phyloP scores from a whole-genome alignment of 768 basidiomycete species.

The Cystobasidium ongulense region DNA sequence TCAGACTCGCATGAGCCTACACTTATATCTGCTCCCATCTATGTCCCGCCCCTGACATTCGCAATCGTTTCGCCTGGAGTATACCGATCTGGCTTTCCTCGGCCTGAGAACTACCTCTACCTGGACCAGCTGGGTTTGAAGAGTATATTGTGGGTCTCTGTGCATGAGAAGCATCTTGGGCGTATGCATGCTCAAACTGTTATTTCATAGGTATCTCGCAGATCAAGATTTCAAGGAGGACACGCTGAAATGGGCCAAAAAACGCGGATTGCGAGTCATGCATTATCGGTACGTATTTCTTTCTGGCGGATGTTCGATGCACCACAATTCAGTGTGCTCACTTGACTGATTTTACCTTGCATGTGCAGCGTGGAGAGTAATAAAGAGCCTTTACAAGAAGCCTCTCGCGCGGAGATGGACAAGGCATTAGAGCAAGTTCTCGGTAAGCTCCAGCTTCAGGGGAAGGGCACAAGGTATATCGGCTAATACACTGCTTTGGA shows the following conservation, averaged over 20 bases:
- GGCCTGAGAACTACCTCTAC: slow-evolving; percentile 45
- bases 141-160: slow-evolving; percentile 45
- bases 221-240: slow-evolving; percentile 29
- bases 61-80: slow-evolving; percentile 43
- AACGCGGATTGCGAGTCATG: not conserved
- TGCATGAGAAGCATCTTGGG: not conserved
- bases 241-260: slow-evolving; percentile 19
- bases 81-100: slow-evolving; percentile 46
- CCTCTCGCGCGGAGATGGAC: not conserved
- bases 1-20: not conserved
- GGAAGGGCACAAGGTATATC: not conserved
- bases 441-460: not conserved
- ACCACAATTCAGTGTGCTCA: not conserved
- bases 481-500: not conserved
- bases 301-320: not conserved
- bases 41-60: slow-evolving; percentile 46
- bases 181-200: not conserved
- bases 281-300: slow-evolving; percentile 8
- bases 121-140: slow-evolving; percentile 45
- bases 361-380: slow-evolving; percentile 14
- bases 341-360: not conserved
- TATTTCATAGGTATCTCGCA: slow-evolving; percentile 10
- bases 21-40: slow-evolving; percentile 5
- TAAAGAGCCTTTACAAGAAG: slow-evolving; percentile 19
- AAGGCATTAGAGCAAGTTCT: slow-evolving; percentile 6